A percentile compares a stretch with the other conserved stretches of the same genome.
Evolutionary conservation across 1,284 basidiomycete genomes (phyloP).

Genomic region (Cystobasidiaceae sp.): DNA sequence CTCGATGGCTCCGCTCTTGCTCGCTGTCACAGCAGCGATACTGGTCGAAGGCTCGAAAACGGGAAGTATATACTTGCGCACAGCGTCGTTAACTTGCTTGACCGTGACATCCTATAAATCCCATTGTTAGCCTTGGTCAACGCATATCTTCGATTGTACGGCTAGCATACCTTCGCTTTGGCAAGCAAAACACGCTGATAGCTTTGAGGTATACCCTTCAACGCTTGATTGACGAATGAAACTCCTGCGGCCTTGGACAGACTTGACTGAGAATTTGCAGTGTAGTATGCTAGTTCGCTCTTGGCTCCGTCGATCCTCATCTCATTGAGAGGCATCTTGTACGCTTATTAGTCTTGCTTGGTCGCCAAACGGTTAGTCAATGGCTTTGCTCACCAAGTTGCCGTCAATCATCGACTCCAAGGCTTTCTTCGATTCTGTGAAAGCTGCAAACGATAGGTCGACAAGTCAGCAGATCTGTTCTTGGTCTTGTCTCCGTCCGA

Average conservation of each 20-base stretch:
- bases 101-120: slow-evolving; percentile 60
- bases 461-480: background rate
- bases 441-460: slow-evolving; percentile 14
- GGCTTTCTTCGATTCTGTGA: slow-evolving; percentile 51
- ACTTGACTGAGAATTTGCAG: slow-evolving; percentile 75
- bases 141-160: background rate
- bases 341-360: background rate
- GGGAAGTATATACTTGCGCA: slow-evolving; percentile 75
- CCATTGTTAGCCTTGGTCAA: background rate
- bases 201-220: slow-evolving; percentile 71
- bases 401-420: slow-evolving; percentile 70
- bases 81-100: slow-evolving; percentile 63
- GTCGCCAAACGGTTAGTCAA: background rate
- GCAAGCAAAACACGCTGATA: slow-evolving; percentile 69
- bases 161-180: slow-evolving; percentile 55
- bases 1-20: slow-evolving; percentile 70
- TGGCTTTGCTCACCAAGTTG: slow-evolving; percentile 55
- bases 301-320: slow-evolving; percentile 87
- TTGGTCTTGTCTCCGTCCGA: background rate
- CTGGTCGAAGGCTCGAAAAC: slow-evolving; percentile 75
- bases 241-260: slow-evolving; percentile 67
- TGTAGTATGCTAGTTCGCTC: slow-evolving; percentile 78
- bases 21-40: slow-evolving; percentile 73
- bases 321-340: slow-evolving; percentile 73
- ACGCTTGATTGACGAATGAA: slow-evolving; percentile 79